These are phyloP conservation scores for Sugiyamaella marilandica DNA, from an alignment of 805 yeast species.

Conservation along the genomic window DNA sequence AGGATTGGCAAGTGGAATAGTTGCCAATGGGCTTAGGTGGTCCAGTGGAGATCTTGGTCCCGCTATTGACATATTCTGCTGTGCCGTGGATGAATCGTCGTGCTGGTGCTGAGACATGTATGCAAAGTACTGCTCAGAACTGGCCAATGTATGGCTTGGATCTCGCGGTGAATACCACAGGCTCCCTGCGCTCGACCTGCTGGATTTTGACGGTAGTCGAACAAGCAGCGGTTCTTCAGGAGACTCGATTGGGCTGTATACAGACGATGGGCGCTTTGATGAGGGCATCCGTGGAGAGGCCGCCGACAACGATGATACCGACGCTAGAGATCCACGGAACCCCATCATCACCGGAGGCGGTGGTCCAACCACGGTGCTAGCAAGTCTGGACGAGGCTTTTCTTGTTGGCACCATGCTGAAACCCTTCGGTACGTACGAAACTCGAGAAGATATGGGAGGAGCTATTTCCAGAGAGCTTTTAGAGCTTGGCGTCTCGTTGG, in stretches of 20 bases:
- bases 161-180: background rate
- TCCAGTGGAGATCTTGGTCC: background rate
- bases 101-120: background rate
- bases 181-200: background rate
- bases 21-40: background rate
- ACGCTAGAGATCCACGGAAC: background rate
- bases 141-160: background rate
- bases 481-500: background rate
- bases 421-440: background rate
- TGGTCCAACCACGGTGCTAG: background rate
- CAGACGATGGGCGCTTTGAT: background rate
- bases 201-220: background rate
- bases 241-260: background rate
- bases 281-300: background rate
- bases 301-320: background rate
- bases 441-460: background rate
- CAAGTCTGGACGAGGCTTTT: background rate
- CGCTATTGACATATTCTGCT: background rate
- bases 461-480: background rate
- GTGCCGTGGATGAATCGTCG: background rate
- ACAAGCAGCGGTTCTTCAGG: background rate
- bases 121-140: background rate
- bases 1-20: background rate
- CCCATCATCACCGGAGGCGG: background rate
- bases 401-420: background rate